Conservation (phyloP, 441 rosid species). For the Omphalea diandra region DNA sequence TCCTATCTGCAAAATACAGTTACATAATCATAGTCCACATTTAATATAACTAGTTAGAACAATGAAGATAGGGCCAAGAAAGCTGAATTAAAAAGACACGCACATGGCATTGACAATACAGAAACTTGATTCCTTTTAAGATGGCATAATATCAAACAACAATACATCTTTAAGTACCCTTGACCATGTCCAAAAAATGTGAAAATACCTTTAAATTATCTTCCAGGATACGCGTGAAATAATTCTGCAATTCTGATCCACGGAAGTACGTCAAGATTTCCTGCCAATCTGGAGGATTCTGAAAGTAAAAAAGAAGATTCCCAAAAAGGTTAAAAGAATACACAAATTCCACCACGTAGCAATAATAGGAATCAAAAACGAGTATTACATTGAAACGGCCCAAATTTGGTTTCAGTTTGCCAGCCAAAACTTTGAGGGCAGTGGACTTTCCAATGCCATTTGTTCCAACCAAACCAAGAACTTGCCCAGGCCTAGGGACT, state of each 20-base stretch:
- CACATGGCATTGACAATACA: neutral
- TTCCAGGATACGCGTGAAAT: constrained; percentile 91
- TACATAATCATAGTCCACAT: neutral
- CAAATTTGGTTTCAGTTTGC: constrained; percentile 93
- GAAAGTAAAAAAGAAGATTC: constrained; percentile 25
- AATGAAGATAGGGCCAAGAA: neutral
- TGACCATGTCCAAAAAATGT: neutral
- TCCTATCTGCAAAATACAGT: neutral
- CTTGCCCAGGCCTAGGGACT: constrained; percentile 97
- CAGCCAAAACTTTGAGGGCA: constrained; percentile 92
- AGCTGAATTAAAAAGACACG: neutral
- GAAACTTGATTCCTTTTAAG: neutral
- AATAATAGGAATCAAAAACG: constrained; percentile 16
- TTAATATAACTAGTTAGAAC: neutral
- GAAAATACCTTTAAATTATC: constrained; percentile 83
- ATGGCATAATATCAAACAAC: neutral
- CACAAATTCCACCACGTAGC: neutral
- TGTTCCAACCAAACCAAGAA: constrained; percentile 97
- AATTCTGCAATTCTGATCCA: constrained; percentile 96
- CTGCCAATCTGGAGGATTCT: constrained; percentile 99
- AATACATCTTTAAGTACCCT: neutral
- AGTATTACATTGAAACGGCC: constrained; percentile 80
- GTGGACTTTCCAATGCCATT: constrained; percentile 98
- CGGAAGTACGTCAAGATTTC: constrained; percentile 94
- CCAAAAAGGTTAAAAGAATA: constrained; percentile 10